A percentile compares a stretch with the other conserved stretches of the same genome.
These are phyloP conservation scores for Rhamnella rubrinervis DNA, from an alignment of 331 rosid species.

Conservation along the genomic window DNA sequence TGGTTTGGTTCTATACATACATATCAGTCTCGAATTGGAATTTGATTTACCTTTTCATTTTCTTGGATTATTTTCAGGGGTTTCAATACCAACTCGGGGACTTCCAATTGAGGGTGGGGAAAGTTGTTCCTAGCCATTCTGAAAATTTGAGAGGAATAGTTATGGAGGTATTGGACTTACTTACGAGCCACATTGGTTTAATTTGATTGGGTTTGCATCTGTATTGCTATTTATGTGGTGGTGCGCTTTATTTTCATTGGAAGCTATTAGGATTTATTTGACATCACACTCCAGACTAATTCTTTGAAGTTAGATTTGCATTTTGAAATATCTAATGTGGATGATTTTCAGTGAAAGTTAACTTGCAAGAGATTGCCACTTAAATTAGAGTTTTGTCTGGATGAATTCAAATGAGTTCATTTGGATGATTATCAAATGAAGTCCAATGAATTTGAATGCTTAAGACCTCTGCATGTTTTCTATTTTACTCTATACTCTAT, in stretches of 20 bases:
- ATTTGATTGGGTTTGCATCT: neutral
- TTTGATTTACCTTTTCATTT: neutral
- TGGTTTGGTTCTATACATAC: neutral
- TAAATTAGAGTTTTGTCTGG: neutral
- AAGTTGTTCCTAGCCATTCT: constrained; percentile 67
- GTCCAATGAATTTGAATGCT: neutral
- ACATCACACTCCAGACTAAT: neutral
- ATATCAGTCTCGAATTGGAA: neutral
- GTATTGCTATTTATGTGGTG: neutral
- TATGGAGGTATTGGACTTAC: constrained; percentile 61
- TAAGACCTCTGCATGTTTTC: neutral
- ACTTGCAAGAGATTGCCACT: neutral
- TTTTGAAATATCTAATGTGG: neutral
- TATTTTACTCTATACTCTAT: neutral
- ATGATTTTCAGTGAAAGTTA: neutral
- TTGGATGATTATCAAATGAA: no score
- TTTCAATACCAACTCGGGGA: constrained; percentile 78
- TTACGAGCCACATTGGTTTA: neutral
- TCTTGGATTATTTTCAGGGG: constrained; percentile 47
- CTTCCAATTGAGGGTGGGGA: constrained; percentile 73
- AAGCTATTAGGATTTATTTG: neutral
- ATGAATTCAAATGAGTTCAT: neutral
- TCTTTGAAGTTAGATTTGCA: constrained; percentile 1
- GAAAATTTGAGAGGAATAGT: constrained; percentile 83
- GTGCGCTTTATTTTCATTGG: neutral